Evolutionary conservation across 495 filamentous ascomycete genomes (phyloP).

Genomic region (Talaromyces proteolyticus): DNA sequence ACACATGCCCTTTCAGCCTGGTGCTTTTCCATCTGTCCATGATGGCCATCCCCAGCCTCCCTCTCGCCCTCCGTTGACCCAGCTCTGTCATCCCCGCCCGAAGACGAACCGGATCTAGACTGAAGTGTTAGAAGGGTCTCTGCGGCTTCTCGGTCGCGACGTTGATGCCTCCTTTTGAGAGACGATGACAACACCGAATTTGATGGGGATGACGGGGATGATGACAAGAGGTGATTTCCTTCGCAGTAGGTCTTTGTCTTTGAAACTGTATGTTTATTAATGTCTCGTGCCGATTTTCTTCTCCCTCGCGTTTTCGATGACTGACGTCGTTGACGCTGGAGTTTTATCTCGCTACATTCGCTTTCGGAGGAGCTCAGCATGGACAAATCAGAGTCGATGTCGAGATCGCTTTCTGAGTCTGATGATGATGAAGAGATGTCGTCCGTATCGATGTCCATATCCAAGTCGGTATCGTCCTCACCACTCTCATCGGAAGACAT

Average conservation of each 20-base stretch:
- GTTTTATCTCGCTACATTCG: not conserved
- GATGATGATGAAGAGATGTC: not conserved
- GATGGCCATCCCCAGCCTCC: not conserved
- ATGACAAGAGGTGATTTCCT: not conserved
- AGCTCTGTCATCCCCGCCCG: not conserved
- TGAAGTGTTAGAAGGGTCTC: slow-evolving; percentile 3
- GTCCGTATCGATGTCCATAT: not conserved
- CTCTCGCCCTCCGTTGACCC: not conserved
- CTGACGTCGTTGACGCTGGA: not conserved
- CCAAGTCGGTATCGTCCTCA: not conserved
- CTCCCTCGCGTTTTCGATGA: not conserved
- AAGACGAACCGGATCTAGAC: not conserved
- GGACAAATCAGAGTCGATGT: not conserved
- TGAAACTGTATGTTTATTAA: no score
- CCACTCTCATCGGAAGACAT: not conserved
- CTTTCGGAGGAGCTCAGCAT: not conserved
- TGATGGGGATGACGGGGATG: not conserved
- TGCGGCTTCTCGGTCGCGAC: not conserved
- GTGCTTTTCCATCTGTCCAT: not conserved
- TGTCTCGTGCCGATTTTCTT: no score
- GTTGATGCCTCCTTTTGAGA: not conserved
- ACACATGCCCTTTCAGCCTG: no score
- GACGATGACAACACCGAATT: not conserved
- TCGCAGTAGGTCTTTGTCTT: not conserved
- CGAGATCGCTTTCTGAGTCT: not conserved